These are phyloP conservation scores for Phytophthora boehmeriae DNA, from an alignment of 352 stramenopile species.

Conservation along the genomic window DNA sequence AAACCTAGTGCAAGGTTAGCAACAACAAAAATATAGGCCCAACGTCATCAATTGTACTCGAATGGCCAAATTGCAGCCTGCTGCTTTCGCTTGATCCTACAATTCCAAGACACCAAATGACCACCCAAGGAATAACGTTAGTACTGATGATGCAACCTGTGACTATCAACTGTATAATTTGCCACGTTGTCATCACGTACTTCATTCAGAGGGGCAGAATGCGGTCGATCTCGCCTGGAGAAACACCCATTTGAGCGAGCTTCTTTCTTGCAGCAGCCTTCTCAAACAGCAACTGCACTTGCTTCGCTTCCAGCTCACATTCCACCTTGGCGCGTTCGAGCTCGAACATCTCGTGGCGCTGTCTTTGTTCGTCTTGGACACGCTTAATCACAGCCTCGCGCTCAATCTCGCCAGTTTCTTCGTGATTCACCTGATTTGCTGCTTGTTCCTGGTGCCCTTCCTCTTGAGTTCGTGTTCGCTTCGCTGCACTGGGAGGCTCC, in stretches of 20 bases:
- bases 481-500: slow-evolving; percentile 8
- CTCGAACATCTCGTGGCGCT: slow-evolving; percentile 30
- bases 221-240: slow-evolving; percentile 42
- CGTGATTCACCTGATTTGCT: slow-evolving; percentile 2
- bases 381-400: slow-evolving; percentile 31
- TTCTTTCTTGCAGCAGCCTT: slow-evolving; percentile 53
- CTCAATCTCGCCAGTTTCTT: slow-evolving; percentile 24
- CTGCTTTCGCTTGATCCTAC: too few species aligned
- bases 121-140: too few species aligned
- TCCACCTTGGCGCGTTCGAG: slow-evolving; percentile 33
- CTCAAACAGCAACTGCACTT: slow-evolving; percentile 51
- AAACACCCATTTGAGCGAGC: slow-evolving; percentile 49
- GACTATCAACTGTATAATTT: too few species aligned
- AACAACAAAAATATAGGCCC: background rate
- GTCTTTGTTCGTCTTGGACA: slow-evolving; percentile 34
- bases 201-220: slow-evolving; percentile 42
- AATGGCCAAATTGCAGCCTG: too few species aligned
- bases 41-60: too few species aligned
- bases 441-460: too few species aligned
- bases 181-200: background rate
- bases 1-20: background rate
- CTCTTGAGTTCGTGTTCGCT: slow-evolving; percentile 19
- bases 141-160: too few species aligned
- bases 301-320: slow-evolving; percentile 35
- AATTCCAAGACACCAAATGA: too few species aligned